Conservation (phyloP, 441 rosid species). For the Syzygium syzygioides region DNA sequence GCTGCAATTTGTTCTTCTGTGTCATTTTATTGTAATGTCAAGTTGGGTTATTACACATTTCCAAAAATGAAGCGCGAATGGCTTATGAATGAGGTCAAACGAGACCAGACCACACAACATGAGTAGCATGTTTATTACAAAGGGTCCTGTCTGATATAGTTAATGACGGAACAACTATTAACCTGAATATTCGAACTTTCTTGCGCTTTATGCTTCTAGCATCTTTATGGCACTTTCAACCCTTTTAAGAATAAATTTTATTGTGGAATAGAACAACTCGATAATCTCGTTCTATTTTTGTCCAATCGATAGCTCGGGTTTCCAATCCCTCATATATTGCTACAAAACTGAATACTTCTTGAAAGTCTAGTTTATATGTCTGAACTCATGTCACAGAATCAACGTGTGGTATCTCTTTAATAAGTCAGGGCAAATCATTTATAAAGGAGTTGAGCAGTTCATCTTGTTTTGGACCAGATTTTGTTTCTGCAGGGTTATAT, state of each 20-base stretch:
- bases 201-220: background rate
- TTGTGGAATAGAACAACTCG: background rate
- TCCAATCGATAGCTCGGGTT: background rate
- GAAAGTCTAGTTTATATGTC: background rate
- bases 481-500: background rate
- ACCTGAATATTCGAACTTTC: background rate
- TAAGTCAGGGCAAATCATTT: background rate
- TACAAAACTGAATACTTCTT: background rate
- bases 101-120: background rate
- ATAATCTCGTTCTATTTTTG: background rate
- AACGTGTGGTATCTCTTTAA: background rate
- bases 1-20: background rate
- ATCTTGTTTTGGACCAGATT: background rate
- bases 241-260: background rate
- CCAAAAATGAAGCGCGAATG: background rate
- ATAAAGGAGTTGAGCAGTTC: background rate
- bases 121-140: background rate
- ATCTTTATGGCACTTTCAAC: background rate
- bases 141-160: background rate
- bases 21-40: background rate
- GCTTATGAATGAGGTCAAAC: background rate
- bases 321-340: background rate
- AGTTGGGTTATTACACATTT: background rate
- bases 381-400: background rate
- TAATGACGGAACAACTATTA: background rate